Percentiles rank a stretch among this genome's conserved stretches.
Conservation (phyloP, 2,329 filamentous ascomycete species). For the Myriosclerotinia curreyana region DNA sequence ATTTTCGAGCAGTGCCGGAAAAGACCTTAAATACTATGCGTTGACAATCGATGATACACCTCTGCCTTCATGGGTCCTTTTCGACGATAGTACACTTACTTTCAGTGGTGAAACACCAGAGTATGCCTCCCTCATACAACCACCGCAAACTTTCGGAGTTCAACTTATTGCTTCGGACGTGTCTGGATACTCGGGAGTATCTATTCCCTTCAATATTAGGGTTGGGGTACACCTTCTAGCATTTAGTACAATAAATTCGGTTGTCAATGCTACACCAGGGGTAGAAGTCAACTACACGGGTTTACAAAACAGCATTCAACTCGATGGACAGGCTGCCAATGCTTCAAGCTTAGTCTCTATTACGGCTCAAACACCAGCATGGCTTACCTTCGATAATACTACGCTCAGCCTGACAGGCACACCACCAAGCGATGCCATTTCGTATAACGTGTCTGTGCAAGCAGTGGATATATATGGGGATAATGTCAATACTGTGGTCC, state of each 20-base stretch:
- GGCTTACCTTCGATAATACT: slow-evolving; percentile 64
- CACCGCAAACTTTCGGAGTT: slow-evolving; percentile 70
- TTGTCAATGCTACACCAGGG: slow-evolving; percentile 56
- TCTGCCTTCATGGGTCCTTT: slow-evolving; percentile 80
- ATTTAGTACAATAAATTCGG: slow-evolving; percentile 56
- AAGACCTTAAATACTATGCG: slow-evolving; percentile 68
- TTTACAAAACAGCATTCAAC: slow-evolving; percentile 50
- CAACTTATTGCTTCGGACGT: slow-evolving; percentile 76
- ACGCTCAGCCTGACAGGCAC: slow-evolving; percentile 64
- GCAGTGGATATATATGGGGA: slow-evolving; percentile 60
- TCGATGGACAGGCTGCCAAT: slow-evolving; percentile 55
- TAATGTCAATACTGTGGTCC: slow-evolving; percentile 55
- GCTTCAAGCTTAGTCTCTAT: slow-evolving; percentile 51
- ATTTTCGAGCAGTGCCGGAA: slow-evolving; percentile 50
- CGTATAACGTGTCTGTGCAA: slow-evolving; percentile 60
- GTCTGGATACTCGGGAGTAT: slow-evolving; percentile 68
- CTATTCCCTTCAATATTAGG: slow-evolving; percentile 65
- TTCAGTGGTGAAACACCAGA: slow-evolving; percentile 72
- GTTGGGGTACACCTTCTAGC: slow-evolving; percentile 69
- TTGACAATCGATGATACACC: slow-evolving; percentile 75
- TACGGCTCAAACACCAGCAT: slow-evolving; percentile 57
- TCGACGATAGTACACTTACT: slow-evolving; percentile 59
- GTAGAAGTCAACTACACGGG: slow-evolving; percentile 51
- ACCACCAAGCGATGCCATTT: slow-evolving; percentile 55
- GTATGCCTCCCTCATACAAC: slow-evolving; percentile 58